Base-by-base conservation (phyloP, 148 eudicot genomes). In the Talinum fruticosum region DNA sequence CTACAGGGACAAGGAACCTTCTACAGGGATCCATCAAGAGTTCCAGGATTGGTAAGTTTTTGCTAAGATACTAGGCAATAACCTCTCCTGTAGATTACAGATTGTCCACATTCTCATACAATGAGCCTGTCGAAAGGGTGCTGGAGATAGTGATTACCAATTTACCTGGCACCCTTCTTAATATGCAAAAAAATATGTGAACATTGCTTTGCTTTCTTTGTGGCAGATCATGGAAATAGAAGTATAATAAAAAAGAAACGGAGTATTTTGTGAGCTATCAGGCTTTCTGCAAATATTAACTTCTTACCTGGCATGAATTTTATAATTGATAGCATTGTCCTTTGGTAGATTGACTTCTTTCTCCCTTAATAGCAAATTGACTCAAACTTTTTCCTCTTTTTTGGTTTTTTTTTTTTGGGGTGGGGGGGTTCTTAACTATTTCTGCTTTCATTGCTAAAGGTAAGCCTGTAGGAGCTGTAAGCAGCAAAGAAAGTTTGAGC, bases 11-110 rank as follows among this genome's bases (percentile, higher is more conserved):
- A 65, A 47, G 81, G 81, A 75, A 69, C 76, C 45, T 82, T 80
- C 74, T 65, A 76, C 28, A 47, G 73, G 66, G 73, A 88, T 80
- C 85, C 88, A 53, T 90, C 93, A 73, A 84, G 51, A 70, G 61
- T 77, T 81, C 90, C 93, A 23, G 97, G 86, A 79, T 74, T 93
- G 90, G 97, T 93, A 85, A 64, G 87, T 80, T 69, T 53, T 51
- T 61, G 45, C 6, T 23, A 29, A 37, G 28, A 21, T 72, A 24
- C 71, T 72, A n/a, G 29, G 10, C 35, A 26, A 28, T 19, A 49
- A 73, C 49, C 35, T 68, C 74, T 26, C 45, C 32, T 36, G 23
- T 51, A 18, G 15, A 36, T 69, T 28, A 5, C 24, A 35, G 45
- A 33, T 35, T 65, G n/a, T 57, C 23, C 61, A 8, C 59, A 38